phyloP scores from a whole-genome alignment of 768 basidiomycete genomes.

The Agrocybe praecox region DNA sequence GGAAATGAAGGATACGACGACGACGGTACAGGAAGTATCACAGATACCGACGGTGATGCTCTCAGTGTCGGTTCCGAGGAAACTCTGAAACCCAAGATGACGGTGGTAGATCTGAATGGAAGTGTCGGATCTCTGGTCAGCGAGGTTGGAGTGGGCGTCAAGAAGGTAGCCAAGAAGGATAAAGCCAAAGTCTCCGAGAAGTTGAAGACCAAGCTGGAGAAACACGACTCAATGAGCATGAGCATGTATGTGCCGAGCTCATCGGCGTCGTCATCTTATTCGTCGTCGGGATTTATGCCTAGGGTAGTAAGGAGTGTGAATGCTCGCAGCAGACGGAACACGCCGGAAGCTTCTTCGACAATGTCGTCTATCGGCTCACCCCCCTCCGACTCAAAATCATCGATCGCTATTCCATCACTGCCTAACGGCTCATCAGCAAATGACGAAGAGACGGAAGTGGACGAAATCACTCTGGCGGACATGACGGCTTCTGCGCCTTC shows the following conservation, averaged over 20 bases:
- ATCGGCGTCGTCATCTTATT: constrained; percentile 14
- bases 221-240: constrained; percentile 20
- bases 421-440: constrained; percentile 8
- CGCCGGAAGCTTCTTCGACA: constrained; percentile 4
- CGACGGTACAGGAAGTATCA: constrained; percentile 7
- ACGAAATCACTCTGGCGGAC: constrained; percentile 13
- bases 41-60: constrained; percentile 19
- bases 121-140: constrained; percentile 51
- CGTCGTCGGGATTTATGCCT: constrained; percentile 38
- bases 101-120: constrained; percentile 44
- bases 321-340: constrained; percentile 26
- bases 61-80: constrained; percentile 56
- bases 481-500: constrained; percentile 29
- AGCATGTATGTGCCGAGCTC: constrained; percentile 14
- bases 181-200: constrained; percentile 19
- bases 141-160: constrained; percentile 42
- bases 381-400: background rate
- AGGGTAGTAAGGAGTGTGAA: constrained; percentile 62
- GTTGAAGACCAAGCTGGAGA: constrained; percentile 10
- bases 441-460: background rate
- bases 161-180: constrained; percentile 25
- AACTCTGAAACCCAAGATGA: constrained; percentile 59
- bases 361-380: constrained; percentile 1
- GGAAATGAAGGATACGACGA: constrained; percentile 4
- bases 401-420: background rate